A percentile compares a stretch with the other conserved stretches of the same genome.
phyloP scores from a whole-genome alignment of 2,329 filamentous ascomycete species.

The Penicillium sp. region DNA sequence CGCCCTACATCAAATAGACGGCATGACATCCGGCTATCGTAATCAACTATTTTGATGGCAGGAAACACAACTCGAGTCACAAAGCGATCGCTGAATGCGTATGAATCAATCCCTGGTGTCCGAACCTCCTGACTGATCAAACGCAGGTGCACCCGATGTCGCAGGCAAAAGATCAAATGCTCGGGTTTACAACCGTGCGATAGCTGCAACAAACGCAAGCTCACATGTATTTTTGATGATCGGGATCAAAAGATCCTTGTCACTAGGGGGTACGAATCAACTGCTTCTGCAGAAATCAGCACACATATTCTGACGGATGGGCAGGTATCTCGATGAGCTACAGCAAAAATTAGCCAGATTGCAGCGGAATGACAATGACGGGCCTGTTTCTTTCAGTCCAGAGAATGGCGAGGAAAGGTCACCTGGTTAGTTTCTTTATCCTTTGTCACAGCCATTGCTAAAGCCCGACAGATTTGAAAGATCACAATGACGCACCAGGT shows the following conservation, averaged over 20 bases:
- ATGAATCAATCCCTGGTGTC: neutral
- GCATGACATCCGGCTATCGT: neutral
- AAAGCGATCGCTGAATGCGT: conserved; percentile 38
- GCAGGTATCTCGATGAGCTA: conserved; percentile 41
- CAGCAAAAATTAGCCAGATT: conserved; percentile 30
- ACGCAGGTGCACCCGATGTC: conserved; percentile 46
- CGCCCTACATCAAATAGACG: neutral
- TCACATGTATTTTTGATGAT: conserved; percentile 47
- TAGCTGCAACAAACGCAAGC: conserved; percentile 46
- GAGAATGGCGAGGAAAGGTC: conserved; percentile 15
- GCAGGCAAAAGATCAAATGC: conserved; percentile 50
- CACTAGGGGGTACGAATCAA: conserved; percentile 43
- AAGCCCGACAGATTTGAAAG: conserved; percentile 17
- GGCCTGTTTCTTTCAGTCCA: conserved; percentile 19
- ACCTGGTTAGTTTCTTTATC: conserved; percentile 5
- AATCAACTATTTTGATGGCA: neutral
- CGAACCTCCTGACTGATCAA: conserved; percentile 1
- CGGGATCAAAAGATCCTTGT: conserved; percentile 53
- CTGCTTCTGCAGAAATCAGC: neutral
- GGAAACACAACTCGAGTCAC: conserved; percentile 14
- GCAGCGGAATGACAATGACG: conserved; percentile 16
- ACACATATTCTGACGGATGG: conserved; percentile 3
- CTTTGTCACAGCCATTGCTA: neutral
- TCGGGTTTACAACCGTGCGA: conserved; percentile 46
- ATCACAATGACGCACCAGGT: conserved; percentile 18